Evolutionary conservation across 192 early-diverging fungal species (phyloP), one percentile per base, ranked within the genome.

Genomic region (Coemansia sp.): DNA sequence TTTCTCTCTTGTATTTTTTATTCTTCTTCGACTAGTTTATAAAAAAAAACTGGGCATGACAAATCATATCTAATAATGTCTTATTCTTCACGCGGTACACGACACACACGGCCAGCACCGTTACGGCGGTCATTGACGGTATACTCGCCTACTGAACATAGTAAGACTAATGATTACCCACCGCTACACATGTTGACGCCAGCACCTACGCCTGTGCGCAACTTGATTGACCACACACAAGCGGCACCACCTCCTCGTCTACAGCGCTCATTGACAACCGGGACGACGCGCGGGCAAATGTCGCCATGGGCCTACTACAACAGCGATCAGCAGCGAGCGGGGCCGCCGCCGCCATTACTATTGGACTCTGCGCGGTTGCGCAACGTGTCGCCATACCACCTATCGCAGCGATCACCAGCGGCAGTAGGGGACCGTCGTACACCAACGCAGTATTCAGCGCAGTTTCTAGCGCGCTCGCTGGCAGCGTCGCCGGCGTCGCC

Each of bases 171-270:
- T 31, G 29, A 57, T 15, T 57, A n/a, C 14, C 5, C 32, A 10
- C 36, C 59, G n/a, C 9, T 62, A 38, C 66, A 61, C n/a, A 64
- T 68, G 66, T 67, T 45, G 38, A 69, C 76, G 23, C 76, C 70
- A 12, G 62, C 64, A 17, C 75, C 62, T 0, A 72, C 66, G n/a
- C 62, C 70, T 14, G 70, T 67, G 1, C 51, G 62, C 66, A 38
- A 25, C 29, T 46, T 42, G 10, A 17, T 58, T 6, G 62, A 57
- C 12, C 14, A 19, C 19, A 14, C 36, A 10, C 38, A 45, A n/a
- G 39, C 60, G 27, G 59, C 12, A 2, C 38, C 39, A 29, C 62
- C 41, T n/a, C 62, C 36, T 2, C 42, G 55, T 0, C 14, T 58
- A 29, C 55, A 58, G 55, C 55, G 55, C 5, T 58, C 55, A 14